phyloP scores from a whole-genome alignment of 2,329 filamentous ascomycete species.

The Xylariaceae sp. region DNA sequence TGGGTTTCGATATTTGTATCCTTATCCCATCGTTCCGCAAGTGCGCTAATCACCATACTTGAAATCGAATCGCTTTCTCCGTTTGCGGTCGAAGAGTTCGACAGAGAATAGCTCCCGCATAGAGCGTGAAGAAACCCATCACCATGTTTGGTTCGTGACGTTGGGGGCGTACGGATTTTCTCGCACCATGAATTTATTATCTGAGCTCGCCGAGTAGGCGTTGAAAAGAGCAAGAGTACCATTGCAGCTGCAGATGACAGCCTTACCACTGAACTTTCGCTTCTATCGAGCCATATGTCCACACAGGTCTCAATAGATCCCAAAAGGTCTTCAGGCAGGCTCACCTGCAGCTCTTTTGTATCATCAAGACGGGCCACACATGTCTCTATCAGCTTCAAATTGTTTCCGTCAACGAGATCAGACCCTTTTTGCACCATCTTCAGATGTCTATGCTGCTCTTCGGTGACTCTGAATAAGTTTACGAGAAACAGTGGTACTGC shows the following conservation, averaged over 20 bases:
- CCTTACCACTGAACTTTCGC: slow-evolving; percentile 49
- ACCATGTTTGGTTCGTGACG: slow-evolving; percentile 38
- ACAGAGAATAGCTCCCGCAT: slow-evolving; percentile 47
- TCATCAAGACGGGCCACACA: slow-evolving; percentile 16
- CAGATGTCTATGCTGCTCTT: slow-evolving; percentile 5
- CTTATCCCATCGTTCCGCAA: slow-evolving; percentile 52
- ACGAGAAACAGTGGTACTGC: slow-evolving; percentile 47
- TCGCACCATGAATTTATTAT: slow-evolving; percentile 48
- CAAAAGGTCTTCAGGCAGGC: slow-evolving; percentile 22
- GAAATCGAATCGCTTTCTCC: slow-evolving; percentile 24
- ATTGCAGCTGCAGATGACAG: slow-evolving; percentile 51
- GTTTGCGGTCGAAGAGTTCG: slow-evolving; percentile 16
- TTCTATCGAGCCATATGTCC: slow-evolving; percentile 46
- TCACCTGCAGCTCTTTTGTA: slow-evolving; percentile 7
- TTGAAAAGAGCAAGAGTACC: slow-evolving; percentile 46
- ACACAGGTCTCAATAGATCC: slow-evolving; percentile 34
- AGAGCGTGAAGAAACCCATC: slow-evolving; percentile 55
- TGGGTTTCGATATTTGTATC: slow-evolving; percentile 52
- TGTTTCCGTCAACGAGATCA: slow-evolving; percentile 17
- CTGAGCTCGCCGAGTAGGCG: slow-evolving; percentile 33
- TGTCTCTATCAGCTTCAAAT: slow-evolving; percentile 4
- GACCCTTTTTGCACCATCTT: slow-evolving; percentile 29
- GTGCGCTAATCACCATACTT: slow-evolving; percentile 38
- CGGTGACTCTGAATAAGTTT: slow-evolving; percentile 22
- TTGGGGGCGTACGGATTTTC: slow-evolving; percentile 36